Base-by-base conservation (phyloP, 2,329 filamentous ascomycete genomes). In the Lachnellula hyalina region DNA sequence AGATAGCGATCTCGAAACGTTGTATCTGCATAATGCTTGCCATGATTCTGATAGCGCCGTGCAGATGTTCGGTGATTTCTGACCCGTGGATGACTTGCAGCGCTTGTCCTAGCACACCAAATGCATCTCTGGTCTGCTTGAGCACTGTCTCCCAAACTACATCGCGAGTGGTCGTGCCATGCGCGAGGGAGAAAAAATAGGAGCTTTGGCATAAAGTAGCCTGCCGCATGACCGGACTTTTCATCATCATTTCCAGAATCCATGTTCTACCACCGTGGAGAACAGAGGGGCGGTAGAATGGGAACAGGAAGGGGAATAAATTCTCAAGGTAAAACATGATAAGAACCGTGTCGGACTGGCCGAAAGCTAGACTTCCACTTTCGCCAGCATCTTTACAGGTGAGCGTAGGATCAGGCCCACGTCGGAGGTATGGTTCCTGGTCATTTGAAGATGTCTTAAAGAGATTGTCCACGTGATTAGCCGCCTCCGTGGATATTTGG, bases 251-350 rank as follows among this genome's bases (percentile, higher is more conserved):
- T 38, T 80, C 78, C 40, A 86, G 68, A 40, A 86, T 73, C 83
- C 83, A 86, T 25, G 78, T 76, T 48, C 79, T 76, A 14, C 82
- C 83, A n/a, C 80, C 78, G 53, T 79, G 72, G 3, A 80, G 71
- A 5, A 83, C 64, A 2, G 74, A 72, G 0, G 83, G 83, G 1
- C 74, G 74, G 67, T 85, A 86, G 65, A 84, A 83, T 5, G 83
- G 83, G 63, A 83, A 85, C 1, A 85, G 69, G 60, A 84, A 81
- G 1, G 83, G 82, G 57, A 85, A 78, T 19, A 85, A 74, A 58
- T 81, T 77, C 65, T 86, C 83, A 46, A 85, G 72, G 63, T 84
- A 86, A 54, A 81, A 75, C 76, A 82, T 81, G 54, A 80, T 69
- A 44, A 78, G 74, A 63, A 65, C 47, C n/a, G 58, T 58, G 44